A percentile compares a stretch with the other conserved stretches of the same genome.
Conservation (phyloP, 306 rosid genomes). For the Vicia villosa region DNA sequence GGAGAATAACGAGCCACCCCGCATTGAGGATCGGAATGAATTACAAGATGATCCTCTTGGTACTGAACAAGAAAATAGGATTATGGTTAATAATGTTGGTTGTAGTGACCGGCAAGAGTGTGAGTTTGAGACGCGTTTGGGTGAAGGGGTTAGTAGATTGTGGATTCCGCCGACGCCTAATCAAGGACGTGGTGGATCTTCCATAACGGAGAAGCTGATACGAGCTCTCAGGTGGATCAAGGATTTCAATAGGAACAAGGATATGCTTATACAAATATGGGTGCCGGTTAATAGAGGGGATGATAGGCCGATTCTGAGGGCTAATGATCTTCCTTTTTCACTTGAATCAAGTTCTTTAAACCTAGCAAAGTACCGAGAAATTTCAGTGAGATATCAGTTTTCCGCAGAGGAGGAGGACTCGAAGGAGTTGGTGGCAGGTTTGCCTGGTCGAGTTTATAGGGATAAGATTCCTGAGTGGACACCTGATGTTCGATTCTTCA, state of each 20-base stretch:
- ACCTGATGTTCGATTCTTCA: conserved; percentile 84
- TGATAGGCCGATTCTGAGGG: conserved; percentile 63
- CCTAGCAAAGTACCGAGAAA: conserved; percentile 67
- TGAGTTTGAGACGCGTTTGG: conserved; percentile 45
- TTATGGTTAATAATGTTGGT: conserved; percentile 37
- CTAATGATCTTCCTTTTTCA: conserved; percentile 62
- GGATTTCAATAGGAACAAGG: conserved; percentile 63
- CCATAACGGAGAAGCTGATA: conserved; percentile 61
- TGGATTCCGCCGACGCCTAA: conserved; percentile 58
- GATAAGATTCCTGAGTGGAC: conserved; percentile 95
- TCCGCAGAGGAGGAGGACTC: conserved; percentile 67
- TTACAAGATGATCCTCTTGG: conserved; percentile 24
- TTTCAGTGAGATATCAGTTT: conserved; percentile 63
- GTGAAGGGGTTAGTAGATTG: conserved; percentile 52
- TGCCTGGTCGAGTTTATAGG: conserved; percentile 86
- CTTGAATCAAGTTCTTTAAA: conserved; percentile 54
- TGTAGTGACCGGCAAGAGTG: conserved; percentile 27
- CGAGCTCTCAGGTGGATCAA: conserved; percentile 61
- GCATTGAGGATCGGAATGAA: conserved; percentile 35
- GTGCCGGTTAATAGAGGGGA: conserved; percentile 71
- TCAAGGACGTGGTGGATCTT: conserved; percentile 49
- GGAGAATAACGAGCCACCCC: conserved; percentile 43
- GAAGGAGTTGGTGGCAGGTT: conserved; percentile 54
- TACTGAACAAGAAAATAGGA: conserved; percentile 27
- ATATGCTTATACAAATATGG: conserved; percentile 87